Base-by-base conservation (phyloP, 257 asterid genomes). In the Anisodus tanguticus region DNA sequence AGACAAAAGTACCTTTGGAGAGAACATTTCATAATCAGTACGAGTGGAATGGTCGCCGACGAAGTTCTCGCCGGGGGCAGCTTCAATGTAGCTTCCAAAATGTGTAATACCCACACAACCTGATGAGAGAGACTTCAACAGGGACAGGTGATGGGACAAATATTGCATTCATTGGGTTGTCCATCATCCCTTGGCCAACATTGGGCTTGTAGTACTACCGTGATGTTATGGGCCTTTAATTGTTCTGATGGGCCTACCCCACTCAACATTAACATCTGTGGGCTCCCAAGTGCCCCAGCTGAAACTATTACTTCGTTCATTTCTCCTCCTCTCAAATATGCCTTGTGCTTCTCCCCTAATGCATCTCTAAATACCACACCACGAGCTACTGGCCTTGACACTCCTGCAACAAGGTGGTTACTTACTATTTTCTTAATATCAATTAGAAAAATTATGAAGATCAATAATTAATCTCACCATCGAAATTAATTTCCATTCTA, bases 231-330 rank as follows among this genome's bases (percentile, higher is more conserved):
- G 86, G 92, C 90, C 85, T 85, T 88, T 3, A 96, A 90, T 6
- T 96, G 97, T 0, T 74, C 86, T 16, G 51, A 7, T 64, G 97
- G 97, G 85, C 98, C 99, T 37, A 96, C 17, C 0, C 99, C 98
- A 68, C 99, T 96, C 70, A 96, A 82, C 97, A 96, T 93, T 66
- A 96, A 64, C 45, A 93, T 47, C 22, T 96, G 99, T 85, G 99
- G 98, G 95, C 99, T 96, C 60, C 98, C 98, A 35, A 96, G 87
- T 4, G 97, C 97, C 78, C 99, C 99, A 3, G 95, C 88, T 22
- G 98, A 91, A 13, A 96, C 22, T 64, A 93, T 92, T 1, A 96
- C 71, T 86, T 96, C 99, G 60, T 92, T 96, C 68, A 87, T 90
- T 0, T 87, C 31, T 45, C 95, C 98, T 16, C 0, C 49, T 1